Evolutionary conservation across 305 asterid species (phyloP).

Genomic region (Rubia peregrina): DNA sequence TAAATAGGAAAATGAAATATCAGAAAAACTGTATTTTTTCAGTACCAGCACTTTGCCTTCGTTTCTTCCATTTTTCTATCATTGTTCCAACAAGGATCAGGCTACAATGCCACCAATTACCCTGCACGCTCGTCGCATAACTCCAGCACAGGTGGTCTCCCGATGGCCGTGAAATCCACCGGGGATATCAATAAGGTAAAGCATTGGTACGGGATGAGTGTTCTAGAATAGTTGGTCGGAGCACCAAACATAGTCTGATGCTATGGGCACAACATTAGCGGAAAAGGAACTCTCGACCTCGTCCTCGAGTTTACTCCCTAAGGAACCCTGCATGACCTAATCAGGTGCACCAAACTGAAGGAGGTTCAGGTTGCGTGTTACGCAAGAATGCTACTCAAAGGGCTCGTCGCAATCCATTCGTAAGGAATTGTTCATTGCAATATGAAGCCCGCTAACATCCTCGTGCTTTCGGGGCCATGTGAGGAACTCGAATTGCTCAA

Average conservation of each 20-base stretch:
- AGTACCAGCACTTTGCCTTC: no score
- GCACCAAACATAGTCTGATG: background rate
- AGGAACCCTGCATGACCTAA: background rate
- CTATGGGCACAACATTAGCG: background rate
- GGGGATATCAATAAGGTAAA: background rate
- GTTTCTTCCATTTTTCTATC: no score
- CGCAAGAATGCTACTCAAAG: background rate
- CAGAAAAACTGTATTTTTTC: no score
- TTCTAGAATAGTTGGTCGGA: background rate
- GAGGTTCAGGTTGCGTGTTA: slow-evolving; percentile 10
- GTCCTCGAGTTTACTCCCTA: slow-evolving; percentile 7
- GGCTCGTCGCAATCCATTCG: slow-evolving; percentile 4
- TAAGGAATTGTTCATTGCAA: slow-evolving; percentile 14
- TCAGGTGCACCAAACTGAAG: background rate
- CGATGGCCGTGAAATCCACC: background rate
- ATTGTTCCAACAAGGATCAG: no score
- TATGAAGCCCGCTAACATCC: slow-evolving; percentile 9
- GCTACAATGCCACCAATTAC: background rate
- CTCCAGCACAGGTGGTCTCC: background rate
- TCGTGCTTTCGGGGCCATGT: background rate
- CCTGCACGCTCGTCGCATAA: background rate
- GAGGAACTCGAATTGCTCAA: background rate
- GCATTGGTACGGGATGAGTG: background rate
- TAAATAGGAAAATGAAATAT: no score
- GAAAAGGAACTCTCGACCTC: background rate